phyloP scores from a whole-genome alignment of 148 eudicot genomes.

The Bassia scoparia region DNA sequence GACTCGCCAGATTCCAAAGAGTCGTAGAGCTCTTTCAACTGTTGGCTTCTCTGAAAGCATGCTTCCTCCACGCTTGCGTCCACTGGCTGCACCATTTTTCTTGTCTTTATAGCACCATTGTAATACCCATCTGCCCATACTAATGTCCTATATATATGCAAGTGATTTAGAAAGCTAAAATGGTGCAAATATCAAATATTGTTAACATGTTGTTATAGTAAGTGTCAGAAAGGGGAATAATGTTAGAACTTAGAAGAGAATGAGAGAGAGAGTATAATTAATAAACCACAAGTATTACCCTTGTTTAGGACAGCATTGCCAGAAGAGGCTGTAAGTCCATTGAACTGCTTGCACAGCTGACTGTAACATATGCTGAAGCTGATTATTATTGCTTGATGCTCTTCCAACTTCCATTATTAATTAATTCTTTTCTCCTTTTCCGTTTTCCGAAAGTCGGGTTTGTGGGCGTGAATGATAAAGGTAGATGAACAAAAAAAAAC shows the following conservation, averaged over 20 bases:
- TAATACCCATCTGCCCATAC: conserved; percentile 87
- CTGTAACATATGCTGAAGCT: conserved; percentile 58
- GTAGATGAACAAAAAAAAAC: too few species aligned
- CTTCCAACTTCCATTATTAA: conserved; percentile 36
- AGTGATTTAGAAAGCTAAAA: too few species aligned
- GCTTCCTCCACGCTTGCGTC: conserved; percentile 68
- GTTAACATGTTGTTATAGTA: background rate
- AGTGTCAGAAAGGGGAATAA: too few species aligned
- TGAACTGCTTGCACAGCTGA: conserved; percentile 61
- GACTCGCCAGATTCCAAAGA: conserved; percentile 63
- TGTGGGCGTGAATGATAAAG: too few species aligned
- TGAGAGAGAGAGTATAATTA: too few species aligned
- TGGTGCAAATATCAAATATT: too few species aligned
- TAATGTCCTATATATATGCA: conserved; percentile 38
- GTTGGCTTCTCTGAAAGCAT: conserved; percentile 70
- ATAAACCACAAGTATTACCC: conserved; percentile 35
- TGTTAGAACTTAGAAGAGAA: too few species aligned
- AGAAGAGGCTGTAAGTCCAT: conserved; percentile 88
- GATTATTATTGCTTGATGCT: conserved; percentile 21
- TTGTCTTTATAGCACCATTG: conserved; percentile 87
- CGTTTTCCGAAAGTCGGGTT: too few species aligned
- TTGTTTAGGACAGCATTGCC: conserved; percentile 80
- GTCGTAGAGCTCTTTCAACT: conserved; percentile 72
- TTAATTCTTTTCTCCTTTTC: too few species aligned
- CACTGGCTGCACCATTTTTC: conserved; percentile 69